Evolutionary conservation across 2,329 filamentous ascomycete species (phyloP).

Genomic region (Claviceps arundinis): DNA sequence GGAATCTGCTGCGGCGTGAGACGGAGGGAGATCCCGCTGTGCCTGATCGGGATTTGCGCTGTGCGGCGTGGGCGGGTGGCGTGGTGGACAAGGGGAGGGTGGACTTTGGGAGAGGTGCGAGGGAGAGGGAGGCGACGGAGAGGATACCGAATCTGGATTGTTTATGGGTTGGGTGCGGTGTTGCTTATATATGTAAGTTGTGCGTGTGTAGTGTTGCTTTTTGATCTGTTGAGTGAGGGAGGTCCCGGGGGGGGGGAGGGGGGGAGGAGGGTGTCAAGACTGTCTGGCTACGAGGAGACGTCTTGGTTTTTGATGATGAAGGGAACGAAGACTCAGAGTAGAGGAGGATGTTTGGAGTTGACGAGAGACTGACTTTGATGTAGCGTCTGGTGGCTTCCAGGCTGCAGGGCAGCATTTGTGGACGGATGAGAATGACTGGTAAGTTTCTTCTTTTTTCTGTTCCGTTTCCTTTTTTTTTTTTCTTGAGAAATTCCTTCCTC

Average conservation of each 20-base stretch:
- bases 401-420: slow-evolving; percentile 29
- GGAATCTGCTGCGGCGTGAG: slow-evolving; percentile 17
- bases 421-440: slow-evolving; percentile 30
- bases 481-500: background rate
- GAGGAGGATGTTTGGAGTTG: no score
- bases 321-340: no score
- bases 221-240: background rate
- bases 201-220: background rate
- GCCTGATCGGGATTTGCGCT: slow-evolving; percentile 12
- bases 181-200: slow-evolving; percentile 31
- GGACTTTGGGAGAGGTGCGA: slow-evolving; percentile 19
- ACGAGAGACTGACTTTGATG: slow-evolving; percentile 1
- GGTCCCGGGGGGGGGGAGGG: background rate
- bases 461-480: background rate
- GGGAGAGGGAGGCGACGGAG: slow-evolving; percentile 4
- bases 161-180: slow-evolving; percentile 28
- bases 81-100: slow-evolving; percentile 27
- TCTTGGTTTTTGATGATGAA: no score
- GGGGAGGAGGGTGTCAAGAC: background rate
- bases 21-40: slow-evolving; percentile 8
- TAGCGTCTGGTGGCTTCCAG: slow-evolving; percentile 21
- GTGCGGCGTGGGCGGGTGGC: slow-evolving; percentile 25
- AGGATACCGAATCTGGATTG: slow-evolving; percentile 23
- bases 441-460: background rate
- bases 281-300: no score